phyloP scores from a whole-genome alignment of 2,329 filamentous ascomycete genomes.

The Trichoderma breve region DNA sequence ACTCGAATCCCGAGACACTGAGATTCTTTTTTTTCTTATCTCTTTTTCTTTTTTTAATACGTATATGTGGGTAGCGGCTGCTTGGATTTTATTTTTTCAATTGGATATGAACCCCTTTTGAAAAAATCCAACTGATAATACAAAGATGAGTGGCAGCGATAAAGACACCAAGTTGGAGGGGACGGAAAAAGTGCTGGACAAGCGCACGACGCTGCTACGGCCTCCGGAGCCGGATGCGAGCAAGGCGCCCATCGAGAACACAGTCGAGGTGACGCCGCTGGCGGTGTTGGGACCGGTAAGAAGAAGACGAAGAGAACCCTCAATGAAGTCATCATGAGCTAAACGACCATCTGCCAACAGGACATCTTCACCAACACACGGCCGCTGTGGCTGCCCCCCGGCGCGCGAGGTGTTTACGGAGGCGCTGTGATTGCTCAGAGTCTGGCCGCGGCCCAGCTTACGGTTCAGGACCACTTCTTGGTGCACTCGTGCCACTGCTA shows the following conservation, averaged over 20 bases:
- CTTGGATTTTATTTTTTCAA: neutral
- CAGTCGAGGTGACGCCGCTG: slow-evolving; percentile 80
- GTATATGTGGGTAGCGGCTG: neutral
- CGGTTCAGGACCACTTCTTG: slow-evolving; percentile 75
- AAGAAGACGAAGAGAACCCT: slow-evolving; percentile 11
- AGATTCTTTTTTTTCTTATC: neutral
- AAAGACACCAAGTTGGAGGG: neutral
- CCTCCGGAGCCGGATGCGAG: slow-evolving; percentile 69
- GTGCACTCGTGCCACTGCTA: slow-evolving; percentile 99
- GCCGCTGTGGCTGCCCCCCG: slow-evolving; percentile 86
- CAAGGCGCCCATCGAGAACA: slow-evolving; percentile 83
- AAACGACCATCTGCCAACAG: slow-evolving; percentile 38
- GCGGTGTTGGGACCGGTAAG: slow-evolving; percentile 70
- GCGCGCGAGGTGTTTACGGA: slow-evolving; percentile 90
- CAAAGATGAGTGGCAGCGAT: neutral
- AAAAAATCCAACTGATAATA: neutral
- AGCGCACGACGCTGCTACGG: slow-evolving; percentile 51
- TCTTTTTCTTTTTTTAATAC: neutral
- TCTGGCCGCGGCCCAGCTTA: slow-evolving; percentile 82
- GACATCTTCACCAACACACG: slow-evolving; percentile 95
- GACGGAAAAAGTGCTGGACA: slow-evolving; percentile 8
- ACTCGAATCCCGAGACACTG: neutral
- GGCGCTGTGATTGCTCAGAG: slow-evolving; percentile 91
- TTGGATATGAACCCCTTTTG: neutral
- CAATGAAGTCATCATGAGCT: neutral